Base-by-base conservation (phyloP, 2,329 filamentous ascomycete species). In the Fusarium equiseti region DNA sequence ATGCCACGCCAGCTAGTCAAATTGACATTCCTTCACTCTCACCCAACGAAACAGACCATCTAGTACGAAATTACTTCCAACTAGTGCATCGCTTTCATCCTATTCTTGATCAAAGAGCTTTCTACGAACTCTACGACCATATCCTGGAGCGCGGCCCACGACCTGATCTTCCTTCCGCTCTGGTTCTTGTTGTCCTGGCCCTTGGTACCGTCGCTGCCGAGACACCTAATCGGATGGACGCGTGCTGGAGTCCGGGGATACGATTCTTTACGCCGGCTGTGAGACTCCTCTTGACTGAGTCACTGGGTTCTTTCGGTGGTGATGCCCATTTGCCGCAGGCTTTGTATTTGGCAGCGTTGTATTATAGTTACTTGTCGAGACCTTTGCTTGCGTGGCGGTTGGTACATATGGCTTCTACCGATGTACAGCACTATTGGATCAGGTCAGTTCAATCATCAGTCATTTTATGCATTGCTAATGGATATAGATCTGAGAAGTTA, bases 381-480 rank as follows among this genome's bases (percentile, higher is more conserved):
- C 70, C 70, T 5, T 40, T 73, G 2, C 67, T 73, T 5, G 70
- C 70, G 1, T 73, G 70, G 70, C 50, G 70, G 7, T 9, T 73
- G 16, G 70, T 73, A 0, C 70, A 73, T 4, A 73, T 73, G 57
- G 70, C 70, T 4, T 73, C 70, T 6, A 73, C 70, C 0, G 70
- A 73, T 32, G 59, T 73, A 0, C 70, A 73, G 16, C 70, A 73
- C 26, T 73, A 73, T 8, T 73, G 70, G 70, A 73, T 73, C 8
- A 63, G 70, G 70, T 71, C 7, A 18, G 22, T 29, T 2, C 2
- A 1, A 11, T 1, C 0, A 1, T 0, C 4, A 8, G 3, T 29
- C 1, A 9, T 11, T 16, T 2, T 2, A 6, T 1, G 5, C 7
- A 1, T 8, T 31, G 3, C 26, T 43, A 29, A 42, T 20, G 3